Evolutionary conservation across 495 filamentous ascomycete genomes (phyloP), one percentile per base, ranked within the genome.

Genomic region (Tetracladium setigerum): DNA sequence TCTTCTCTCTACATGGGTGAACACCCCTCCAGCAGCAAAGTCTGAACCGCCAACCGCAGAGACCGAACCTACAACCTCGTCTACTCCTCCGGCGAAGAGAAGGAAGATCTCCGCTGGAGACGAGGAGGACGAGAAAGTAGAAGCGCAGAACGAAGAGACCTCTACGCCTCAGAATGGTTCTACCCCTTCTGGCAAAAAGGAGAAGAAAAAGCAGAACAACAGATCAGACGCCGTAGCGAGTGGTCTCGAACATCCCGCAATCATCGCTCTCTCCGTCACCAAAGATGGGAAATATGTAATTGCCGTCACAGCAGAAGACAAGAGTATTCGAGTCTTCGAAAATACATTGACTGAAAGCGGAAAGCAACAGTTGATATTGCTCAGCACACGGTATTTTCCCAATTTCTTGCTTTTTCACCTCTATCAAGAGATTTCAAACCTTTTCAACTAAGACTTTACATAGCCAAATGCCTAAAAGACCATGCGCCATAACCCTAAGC

Each of bases 281-380:
- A 59, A 72, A 31, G 71, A 83, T 40, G 73, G 78, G 30, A 68
- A 74, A 35, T 71, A 94, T 67, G 55, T 92, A 10, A 71, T 95
- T 31, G 84, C 80, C 11, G 71, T 89, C 15, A 95, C 92, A 7
- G 81, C 77, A 7, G 89, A 94, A 57, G 92, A 97, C 70, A 98
- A 97, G 68, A 81, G 73, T 43, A 71, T 98, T 45, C 82, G 86
- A 55, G 89, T 96, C 1, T 84, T 97, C 54, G 68, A 79, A 49
- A 62, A 89, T 35, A 27, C 22, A 68, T 72, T 14, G 64, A 70
- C 0, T 7, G 67, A 76, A 44, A 84, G 82, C 16, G 67, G 67
- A 8, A 64, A 30, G 11, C 16, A 32, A 10, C 8, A 38, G 7
- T 32, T 97, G 15, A 66, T 72, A 41, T 71, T 84, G 54, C 60